Conservation (phyloP, 2,329 filamentous ascomycete genomes). For the Verticillium zaregamsianum region DNA sequence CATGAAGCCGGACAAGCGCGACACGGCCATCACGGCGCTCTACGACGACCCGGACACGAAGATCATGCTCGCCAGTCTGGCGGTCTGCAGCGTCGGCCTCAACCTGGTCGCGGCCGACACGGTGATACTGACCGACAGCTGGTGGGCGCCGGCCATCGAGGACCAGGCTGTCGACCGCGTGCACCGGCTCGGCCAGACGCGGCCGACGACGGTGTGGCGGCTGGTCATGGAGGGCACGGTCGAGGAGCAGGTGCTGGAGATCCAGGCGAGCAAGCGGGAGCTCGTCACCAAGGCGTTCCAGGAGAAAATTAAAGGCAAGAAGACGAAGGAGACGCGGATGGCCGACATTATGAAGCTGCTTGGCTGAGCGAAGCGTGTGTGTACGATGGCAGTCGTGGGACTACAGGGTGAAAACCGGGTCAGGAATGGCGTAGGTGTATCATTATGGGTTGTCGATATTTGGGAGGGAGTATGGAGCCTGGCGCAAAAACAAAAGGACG, state of each 20-base stretch:
- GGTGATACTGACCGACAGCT: conserved; percentile 77
- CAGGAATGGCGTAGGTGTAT: too few species aligned
- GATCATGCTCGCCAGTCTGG: conserved; percentile 76
- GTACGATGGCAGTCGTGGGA: neutral
- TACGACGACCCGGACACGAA: conserved; percentile 63
- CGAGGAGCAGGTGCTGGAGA: conserved; percentile 74
- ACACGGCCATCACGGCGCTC: conserved; percentile 64
- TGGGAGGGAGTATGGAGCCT: too few species aligned
- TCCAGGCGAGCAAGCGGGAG: conserved; percentile 75
- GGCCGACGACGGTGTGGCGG: conserved; percentile 73
- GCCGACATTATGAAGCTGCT: conserved; percentile 50
- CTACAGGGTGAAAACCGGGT: too few species aligned
- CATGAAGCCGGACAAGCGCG: conserved; percentile 68
- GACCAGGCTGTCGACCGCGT: conserved; percentile 89
- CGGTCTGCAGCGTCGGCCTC: conserved; percentile 79
- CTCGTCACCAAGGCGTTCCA: conserved; percentile 76
- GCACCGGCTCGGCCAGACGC: conserved; percentile 77
- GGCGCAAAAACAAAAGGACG: too few species aligned
- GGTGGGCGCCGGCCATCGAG: conserved; percentile 91
- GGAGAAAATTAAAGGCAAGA: conserved; percentile 59
- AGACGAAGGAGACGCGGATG: conserved; percentile 53
- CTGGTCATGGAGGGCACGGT: conserved; percentile 77
- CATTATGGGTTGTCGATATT: too few species aligned
- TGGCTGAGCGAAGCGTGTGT: conserved; percentile 13
- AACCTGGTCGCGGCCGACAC: conserved; percentile 85